Percentiles rank a stretch among this genome's conserved stretches.
phyloP scores from a whole-genome alignment of 2,329 filamentous ascomycete species.

The Cytospora paraplurivora region DNA sequence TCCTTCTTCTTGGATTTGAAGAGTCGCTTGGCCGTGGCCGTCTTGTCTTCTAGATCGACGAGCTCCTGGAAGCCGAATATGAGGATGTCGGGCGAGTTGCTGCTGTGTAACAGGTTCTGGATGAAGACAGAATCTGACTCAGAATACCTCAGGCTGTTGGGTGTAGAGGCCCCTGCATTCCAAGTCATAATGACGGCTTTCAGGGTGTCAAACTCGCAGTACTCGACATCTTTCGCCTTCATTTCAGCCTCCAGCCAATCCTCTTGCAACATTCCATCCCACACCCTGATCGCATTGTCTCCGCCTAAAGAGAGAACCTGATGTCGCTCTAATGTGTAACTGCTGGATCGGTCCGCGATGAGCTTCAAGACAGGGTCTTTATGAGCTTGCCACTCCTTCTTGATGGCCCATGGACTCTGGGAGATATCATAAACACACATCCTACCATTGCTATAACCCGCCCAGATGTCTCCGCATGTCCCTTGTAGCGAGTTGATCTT shows the following conservation, averaged over 20 bases:
- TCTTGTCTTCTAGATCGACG: conserved; percentile 97
- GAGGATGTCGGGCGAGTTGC: conserved; percentile 81
- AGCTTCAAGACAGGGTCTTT: conserved; percentile 79
- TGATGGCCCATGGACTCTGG: conserved; percentile 80
- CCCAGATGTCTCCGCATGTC: conserved; percentile 84
- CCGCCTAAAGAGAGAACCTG: conserved; percentile 86
- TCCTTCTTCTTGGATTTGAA: conserved; percentile 90
- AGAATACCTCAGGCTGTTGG: conserved; percentile 72
- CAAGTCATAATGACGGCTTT: conserved; percentile 84
- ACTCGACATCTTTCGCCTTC: conserved; percentile 79
- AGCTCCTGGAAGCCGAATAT: conserved; percentile 98
- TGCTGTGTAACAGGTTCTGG: conserved; percentile 73
- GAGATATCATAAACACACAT: conserved; percentile 89
- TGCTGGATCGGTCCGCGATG: conserved; percentile 74
- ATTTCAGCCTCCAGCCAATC: conserved; percentile 93
- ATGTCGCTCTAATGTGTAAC: conserved; percentile 80
- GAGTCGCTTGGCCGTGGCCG: conserved; percentile 92
- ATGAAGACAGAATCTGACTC: conserved; percentile 76
- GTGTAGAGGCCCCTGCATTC: conserved; percentile 98
- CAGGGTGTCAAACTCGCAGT: conserved; percentile 82
- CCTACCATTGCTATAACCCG: conserved; percentile 91
- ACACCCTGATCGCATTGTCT: conserved; percentile 80
- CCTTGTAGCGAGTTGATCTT: conserved; percentile 89
- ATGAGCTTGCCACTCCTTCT: conserved; percentile 95
- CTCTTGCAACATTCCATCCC: conserved; percentile 91